Evolutionary conservation across 2,329 filamentous ascomycete genomes (phyloP).

Genomic region (Paraconiothyrium brasiliense): DNA sequence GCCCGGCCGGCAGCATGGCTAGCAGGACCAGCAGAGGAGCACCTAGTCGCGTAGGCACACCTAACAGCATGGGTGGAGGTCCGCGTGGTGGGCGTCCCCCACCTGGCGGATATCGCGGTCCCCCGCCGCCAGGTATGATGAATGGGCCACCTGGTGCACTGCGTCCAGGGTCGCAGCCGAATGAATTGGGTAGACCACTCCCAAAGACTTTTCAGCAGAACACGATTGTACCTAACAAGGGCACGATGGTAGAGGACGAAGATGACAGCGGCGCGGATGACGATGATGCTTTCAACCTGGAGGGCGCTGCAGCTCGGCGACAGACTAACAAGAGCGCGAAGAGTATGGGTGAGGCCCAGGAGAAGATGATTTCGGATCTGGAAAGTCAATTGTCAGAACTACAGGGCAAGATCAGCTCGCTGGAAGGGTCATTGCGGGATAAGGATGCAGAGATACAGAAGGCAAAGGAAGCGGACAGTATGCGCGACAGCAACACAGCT

Average conservation of each 20-base stretch:
- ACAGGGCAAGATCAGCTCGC: conserved; percentile 74
- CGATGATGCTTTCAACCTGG: conserved; percentile 70
- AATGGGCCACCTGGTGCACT: conserved; percentile 56
- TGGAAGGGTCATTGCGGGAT: conserved; percentile 74
- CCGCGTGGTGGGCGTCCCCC: conserved; percentile 53
- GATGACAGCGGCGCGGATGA: conserved; percentile 63
- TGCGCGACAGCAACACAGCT: conserved; percentile 60
- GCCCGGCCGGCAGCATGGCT: conserved; percentile 70
- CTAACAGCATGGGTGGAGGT: conserved; percentile 63
- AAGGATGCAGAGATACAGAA: conserved; percentile 76
- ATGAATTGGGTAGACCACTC: conserved; percentile 77
- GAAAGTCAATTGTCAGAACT: conserved; percentile 79
- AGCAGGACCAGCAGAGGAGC: conserved; percentile 62
- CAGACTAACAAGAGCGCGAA: conserved; percentile 57
- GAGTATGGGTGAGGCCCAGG: conserved; percentile 45
- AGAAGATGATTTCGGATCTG: conserved; percentile 73
- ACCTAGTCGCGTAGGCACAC: conserved; percentile 64
- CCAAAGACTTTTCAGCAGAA: conserved; percentile 94
- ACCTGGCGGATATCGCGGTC: conserved; percentile 43
- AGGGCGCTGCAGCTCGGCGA: conserved; percentile 53
- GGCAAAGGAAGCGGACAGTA: conserved; percentile 67
- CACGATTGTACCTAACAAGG: conserved; percentile 97
- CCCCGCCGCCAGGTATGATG: conserved; percentile 50
- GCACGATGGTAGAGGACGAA: conserved; percentile 89
- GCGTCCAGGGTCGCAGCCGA: conserved; percentile 45